Conservation (phyloP, 495 filamentous ascomycete genomes). For the Achaetomiella virescens region DNA sequence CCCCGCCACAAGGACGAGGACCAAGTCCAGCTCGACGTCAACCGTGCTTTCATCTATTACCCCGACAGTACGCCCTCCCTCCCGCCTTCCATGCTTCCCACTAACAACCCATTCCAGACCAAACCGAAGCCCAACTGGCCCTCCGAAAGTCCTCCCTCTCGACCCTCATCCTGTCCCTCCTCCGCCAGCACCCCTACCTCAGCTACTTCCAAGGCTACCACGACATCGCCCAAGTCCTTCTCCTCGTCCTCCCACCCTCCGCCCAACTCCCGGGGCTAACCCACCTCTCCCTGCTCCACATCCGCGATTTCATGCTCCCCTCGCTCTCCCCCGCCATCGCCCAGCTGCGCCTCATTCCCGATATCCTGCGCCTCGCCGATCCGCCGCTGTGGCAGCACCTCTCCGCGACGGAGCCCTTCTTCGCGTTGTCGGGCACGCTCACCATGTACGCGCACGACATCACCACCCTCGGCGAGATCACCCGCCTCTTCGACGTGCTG, state of each 20-base stretch:
- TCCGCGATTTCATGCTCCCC: constrained; percentile 96
- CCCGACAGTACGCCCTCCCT: constrained; percentile 55
- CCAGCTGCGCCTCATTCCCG: constrained; percentile 78
- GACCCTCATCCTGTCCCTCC: constrained; percentile 64
- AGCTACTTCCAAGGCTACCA: constrained; percentile 98
- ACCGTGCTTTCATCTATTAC: constrained; percentile 96
- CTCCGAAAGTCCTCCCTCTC: constrained; percentile 66
- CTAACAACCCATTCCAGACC: constrained; percentile 26
- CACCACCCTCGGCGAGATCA: constrained; percentile 78
- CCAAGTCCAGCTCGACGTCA: constrained; percentile 85
- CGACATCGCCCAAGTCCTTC: constrained; percentile 94
- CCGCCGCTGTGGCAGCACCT: constrained; percentile 64
- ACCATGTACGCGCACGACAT: constrained; percentile 97
- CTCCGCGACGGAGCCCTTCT: constrained; percentile 74
- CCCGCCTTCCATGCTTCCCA: constrained; percentile 4
- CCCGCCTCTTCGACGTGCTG: constrained; percentile 85
- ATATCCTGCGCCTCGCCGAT: constrained; percentile 67
- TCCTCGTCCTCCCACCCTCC: constrained; percentile 65
- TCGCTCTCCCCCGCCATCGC: constrained; percentile 71
- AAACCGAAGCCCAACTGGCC: constrained; percentile 53
- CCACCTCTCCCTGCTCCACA: constrained; percentile 77
- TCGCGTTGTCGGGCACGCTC: constrained; percentile 81
- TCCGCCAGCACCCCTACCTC: constrained; percentile 77
- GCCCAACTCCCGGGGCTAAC: constrained; percentile 52
- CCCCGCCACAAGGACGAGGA: constrained; percentile 74